Base-by-base conservation (phyloP, 768 basidiomycete genomes). In the Glaciozyma martinii region DNA sequence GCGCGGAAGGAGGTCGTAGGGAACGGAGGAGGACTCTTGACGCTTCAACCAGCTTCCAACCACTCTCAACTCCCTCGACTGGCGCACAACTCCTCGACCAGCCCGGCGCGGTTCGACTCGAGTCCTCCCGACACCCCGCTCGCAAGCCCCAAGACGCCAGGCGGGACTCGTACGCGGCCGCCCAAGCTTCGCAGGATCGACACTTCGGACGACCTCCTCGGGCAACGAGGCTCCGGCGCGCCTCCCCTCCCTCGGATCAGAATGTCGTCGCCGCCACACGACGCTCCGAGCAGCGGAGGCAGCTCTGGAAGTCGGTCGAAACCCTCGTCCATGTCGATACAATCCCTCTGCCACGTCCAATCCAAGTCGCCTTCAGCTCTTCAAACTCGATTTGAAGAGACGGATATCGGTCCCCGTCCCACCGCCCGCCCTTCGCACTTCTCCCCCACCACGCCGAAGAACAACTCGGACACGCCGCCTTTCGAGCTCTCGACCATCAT, bases 401-500 rank as follows among this genome's bases (percentile, higher is more conserved):
- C 61, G 23, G 61, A 62, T 1, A 32, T 62, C 23, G 18, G 19
- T 2, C 29, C 32, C 13, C 58, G 46, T 32, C 29, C 46, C 3
- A 30, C 58, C 44, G 44, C 30, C 40, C 23, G 32, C 5, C 32
- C 53, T 30, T 18, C 53, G 8, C 30, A 30, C 32, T 54, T 30
- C 30, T 54, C 32, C 18, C 53, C 53, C 52, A 40, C 29, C 15
- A 25, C 16, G 19, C 53, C 60, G 8, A 27, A 21, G 25, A 40
- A 43, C 23, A 19, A 30, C 25, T 40, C 10, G 8, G 52, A 56
- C 3, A 7, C 25, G 15, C 55, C 49, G 4, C 61, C 61, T 25
- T 62, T 56, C 55, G 33, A 49, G 47, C 32, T 95, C 44, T 94
- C 91, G 21, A 88, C 87, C 25, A 95, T 98, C 69, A 80, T 98